These are phyloP conservation scores for Boletus rex-veris DNA, from an alignment of 768 basidiomycete species.

Conservation along the genomic window DNA sequence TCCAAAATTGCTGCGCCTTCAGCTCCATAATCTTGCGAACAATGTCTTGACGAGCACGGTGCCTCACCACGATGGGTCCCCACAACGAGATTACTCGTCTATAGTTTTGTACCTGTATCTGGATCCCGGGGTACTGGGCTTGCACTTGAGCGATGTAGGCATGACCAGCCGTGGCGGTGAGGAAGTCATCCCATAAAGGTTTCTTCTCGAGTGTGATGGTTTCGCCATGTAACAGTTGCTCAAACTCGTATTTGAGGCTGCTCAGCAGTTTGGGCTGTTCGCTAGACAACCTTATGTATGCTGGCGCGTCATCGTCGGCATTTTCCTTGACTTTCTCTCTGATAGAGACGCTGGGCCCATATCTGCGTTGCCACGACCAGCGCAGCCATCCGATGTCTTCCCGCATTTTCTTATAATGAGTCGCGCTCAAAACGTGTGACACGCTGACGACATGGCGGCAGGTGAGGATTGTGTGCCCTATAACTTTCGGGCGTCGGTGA, in stretches of 20 bases:
- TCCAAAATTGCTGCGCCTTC: slow-evolving; percentile 38
- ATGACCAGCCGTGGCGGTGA: slow-evolving; percentile 40
- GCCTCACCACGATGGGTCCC: slow-evolving; percentile 45
- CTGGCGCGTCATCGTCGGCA: slow-evolving; percentile 12
- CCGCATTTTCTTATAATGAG: slow-evolving; percentile 39
- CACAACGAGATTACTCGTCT: slow-evolving; percentile 52
- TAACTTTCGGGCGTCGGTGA: slow-evolving; percentile 40
- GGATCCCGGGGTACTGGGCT: slow-evolving; percentile 35
- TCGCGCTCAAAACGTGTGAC: slow-evolving; percentile 38
- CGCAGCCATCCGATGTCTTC: slow-evolving; percentile 47
- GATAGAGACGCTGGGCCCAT: slow-evolving; percentile 30
- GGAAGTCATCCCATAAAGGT: slow-evolving; percentile 64
- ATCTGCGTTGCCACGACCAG: slow-evolving; percentile 31
- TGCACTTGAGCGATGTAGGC: slow-evolving; percentile 47
- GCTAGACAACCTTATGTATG: slow-evolving; percentile 47
- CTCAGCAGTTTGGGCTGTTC: slow-evolving; percentile 49
- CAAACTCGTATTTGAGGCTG: slow-evolving; percentile 55
- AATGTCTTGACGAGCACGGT: slow-evolving; percentile 42
- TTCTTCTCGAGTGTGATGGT: slow-evolving; percentile 48
- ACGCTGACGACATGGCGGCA: slow-evolving; percentile 56
- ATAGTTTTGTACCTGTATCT: slow-evolving; percentile 39
- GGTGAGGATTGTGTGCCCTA: slow-evolving; percentile 44
- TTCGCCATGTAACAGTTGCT: slow-evolving; percentile 62
- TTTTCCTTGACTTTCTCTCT: slow-evolving; percentile 18
- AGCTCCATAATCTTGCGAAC: slow-evolving; percentile 45